phyloP scores from a whole-genome alignment of 2,329 filamentous ascomycete genomes.

The Raffaelea ambrosiae region DNA sequence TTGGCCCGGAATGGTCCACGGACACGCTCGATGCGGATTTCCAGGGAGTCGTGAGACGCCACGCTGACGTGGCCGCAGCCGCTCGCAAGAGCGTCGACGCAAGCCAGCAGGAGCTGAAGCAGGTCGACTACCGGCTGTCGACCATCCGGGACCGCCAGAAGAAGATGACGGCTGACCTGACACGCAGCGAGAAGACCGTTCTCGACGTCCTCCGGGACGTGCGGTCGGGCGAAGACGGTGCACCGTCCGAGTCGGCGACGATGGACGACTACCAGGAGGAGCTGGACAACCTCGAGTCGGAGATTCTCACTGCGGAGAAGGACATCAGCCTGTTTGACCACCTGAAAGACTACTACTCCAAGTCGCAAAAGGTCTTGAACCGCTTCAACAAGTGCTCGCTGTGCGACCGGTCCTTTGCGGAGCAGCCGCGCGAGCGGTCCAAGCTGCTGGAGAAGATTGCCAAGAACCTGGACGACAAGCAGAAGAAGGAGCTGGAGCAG shows the following conservation, averaged over 20 bases:
- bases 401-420: constrained; percentile 63
- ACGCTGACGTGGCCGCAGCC: constrained; percentile 49
- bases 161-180: constrained; percentile 54
- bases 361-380: constrained; percentile 57
- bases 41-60: constrained; percentile 51
- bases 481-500: constrained; percentile 44
- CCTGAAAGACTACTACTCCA: constrained; percentile 62
- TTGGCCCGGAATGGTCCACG: constrained; percentile 61
- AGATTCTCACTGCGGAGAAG: constrained; percentile 54
- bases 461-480: constrained; percentile 51
- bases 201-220: constrained; percentile 36
- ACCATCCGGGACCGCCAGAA: constrained; percentile 55
- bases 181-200: constrained; percentile 51
- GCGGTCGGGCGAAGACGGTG: constrained; percentile 24
- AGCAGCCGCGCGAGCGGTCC: constrained; percentile 48
- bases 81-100: constrained; percentile 64
- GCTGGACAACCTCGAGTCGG: constrained; percentile 37
- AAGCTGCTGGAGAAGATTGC: constrained; percentile 60
- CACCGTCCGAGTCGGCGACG: constrained; percentile 18
- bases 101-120: constrained; percentile 63
- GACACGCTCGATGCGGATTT: constrained; percentile 64
- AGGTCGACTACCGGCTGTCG: constrained; percentile 65
- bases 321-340: constrained; percentile 63
- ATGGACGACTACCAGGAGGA: constrained; percentile 47
- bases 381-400: constrained; percentile 66